A percentile compares a stretch with the other conserved stretches of the same genome.
phyloP scores from a whole-genome alignment of 2,329 filamentous ascomycete genomes.

The Nigrospora osmanthi region DNA sequence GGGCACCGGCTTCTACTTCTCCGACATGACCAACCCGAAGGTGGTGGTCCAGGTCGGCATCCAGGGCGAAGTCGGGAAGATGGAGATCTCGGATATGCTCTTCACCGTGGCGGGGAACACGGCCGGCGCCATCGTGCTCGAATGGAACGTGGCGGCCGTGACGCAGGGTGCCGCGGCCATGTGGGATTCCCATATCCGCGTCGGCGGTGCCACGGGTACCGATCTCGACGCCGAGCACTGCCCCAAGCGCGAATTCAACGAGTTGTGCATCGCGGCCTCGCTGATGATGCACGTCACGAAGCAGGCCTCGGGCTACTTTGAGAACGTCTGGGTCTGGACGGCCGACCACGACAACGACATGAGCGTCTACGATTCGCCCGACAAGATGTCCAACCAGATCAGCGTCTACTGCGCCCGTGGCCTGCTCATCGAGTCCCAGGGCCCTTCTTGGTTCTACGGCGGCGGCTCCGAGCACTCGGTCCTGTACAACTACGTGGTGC shows the following conservation, averaged over 20 bases:
- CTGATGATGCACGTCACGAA: slow-evolving; percentile 37
- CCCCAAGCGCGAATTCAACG: slow-evolving; percentile 39
- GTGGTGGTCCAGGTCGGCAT: slow-evolving; percentile 60
- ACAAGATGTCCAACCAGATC: slow-evolving; percentile 13
- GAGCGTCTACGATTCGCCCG: slow-evolving; percentile 27
- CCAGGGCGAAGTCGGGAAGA: slow-evolving; percentile 49
- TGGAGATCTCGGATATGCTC: slow-evolving; percentile 64
- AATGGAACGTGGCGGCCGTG: slow-evolving; percentile 79
- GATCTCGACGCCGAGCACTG: slow-evolving; percentile 56
- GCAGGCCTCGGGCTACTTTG: slow-evolving; percentile 36
- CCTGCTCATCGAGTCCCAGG: slow-evolving; percentile 22
- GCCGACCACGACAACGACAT: slow-evolving; percentile 53
- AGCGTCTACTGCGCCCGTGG: slow-evolving; percentile 26
- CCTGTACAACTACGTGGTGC: slow-evolving; percentile 44
- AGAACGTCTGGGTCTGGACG: slow-evolving; percentile 58
- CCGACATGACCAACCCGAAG: slow-evolving; percentile 51
- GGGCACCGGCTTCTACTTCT: slow-evolving; percentile 48
- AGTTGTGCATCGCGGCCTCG: slow-evolving; percentile 52
- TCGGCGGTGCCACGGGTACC: slow-evolving; percentile 65
- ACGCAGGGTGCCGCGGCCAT: no score
- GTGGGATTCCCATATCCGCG: slow-evolving; percentile 70
- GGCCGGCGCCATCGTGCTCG: slow-evolving; percentile 61
- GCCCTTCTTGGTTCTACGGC: slow-evolving; percentile 29
- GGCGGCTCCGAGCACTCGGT: slow-evolving; percentile 41
- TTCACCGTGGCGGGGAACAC: slow-evolving; percentile 58